Percentiles rank a stretch among this genome's conserved stretches.
Evolutionary conservation across 805 yeast genomes (phyloP).

Genomic region (Kregervanrija pseudodelftensis): DNA sequence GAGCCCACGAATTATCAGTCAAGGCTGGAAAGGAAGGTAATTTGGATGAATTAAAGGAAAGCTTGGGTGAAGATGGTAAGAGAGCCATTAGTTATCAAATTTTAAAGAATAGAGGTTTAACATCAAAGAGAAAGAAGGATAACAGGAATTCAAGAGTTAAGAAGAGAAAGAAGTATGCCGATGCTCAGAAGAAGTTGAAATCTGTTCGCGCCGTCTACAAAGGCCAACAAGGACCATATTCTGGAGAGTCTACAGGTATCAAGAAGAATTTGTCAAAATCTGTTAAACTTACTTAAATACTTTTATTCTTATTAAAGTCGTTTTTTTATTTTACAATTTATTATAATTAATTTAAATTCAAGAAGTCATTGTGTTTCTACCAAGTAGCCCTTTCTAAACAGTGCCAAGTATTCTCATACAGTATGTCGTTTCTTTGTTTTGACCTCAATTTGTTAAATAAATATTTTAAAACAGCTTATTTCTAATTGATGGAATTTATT

Average conservation of each 20-base stretch:
- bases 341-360: too few relatives aligned
- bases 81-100: conserved; percentile 94
- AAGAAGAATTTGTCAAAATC: conserved; percentile 88
- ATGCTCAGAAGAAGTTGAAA: conserved; percentile 88
- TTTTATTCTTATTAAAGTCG: too few relatives aligned
- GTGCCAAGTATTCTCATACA: too few relatives aligned
- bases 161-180: conserved; percentile 95
- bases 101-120: conserved; percentile 91
- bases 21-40: conserved; percentile 81
- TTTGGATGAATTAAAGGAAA: conserved; percentile 58
- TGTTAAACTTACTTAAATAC: conserved; percentile 52
- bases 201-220: conserved; percentile 87
- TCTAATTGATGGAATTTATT: conserved; percentile 8
- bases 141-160: conserved; percentile 94
- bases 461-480: too few relatives aligned
- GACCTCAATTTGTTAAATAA: too few relatives aligned
- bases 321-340: too few relatives aligned
- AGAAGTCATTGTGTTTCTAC: too few relatives aligned
- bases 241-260: conserved; percentile 96
- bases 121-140: conserved; percentile 89
- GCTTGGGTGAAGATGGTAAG: conserved; percentile 73
- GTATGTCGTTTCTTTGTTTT: too few relatives aligned
- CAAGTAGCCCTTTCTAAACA: too few relatives aligned
- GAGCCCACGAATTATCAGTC: conserved; percentile 64
- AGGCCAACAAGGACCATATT: conserved; percentile 68